These are phyloP conservation scores for Daldinia vernicosa DNA, from an alignment of 495 filamentous ascomycete species.

Conservation along the genomic window DNA sequence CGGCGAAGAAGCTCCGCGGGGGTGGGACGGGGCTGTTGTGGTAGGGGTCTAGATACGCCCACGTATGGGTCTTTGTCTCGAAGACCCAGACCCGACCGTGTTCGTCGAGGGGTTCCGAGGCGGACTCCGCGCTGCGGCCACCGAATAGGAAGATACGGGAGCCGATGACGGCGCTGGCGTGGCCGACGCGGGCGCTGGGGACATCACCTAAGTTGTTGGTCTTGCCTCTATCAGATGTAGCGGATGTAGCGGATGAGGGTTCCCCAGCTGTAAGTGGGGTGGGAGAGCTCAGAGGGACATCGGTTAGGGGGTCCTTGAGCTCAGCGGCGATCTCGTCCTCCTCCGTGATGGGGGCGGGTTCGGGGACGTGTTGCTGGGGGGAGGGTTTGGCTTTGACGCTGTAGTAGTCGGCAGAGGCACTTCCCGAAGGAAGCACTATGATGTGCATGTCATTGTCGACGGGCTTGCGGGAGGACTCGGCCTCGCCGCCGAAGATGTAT, in stretches of 20 bases:
- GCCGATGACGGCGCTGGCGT: slow-evolving; percentile 66
- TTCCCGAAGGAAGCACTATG: slow-evolving; percentile 65
- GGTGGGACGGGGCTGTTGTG: slow-evolving; percentile 50
- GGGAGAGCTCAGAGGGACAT: slow-evolving; percentile 37
- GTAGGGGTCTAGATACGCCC: slow-evolving; percentile 65
- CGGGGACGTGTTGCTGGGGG: slow-evolving; percentile 7
- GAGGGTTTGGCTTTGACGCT: slow-evolving; percentile 57
- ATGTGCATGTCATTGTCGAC: slow-evolving; percentile 76
- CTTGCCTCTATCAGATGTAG: slow-evolving; percentile 41
- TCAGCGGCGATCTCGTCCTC: slow-evolving; percentile 49
- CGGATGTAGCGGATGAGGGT: slow-evolving; percentile 15
- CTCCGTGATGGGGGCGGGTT: slow-evolving; percentile 49
- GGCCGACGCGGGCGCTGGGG: slow-evolving; percentile 63
- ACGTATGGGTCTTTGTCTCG: slow-evolving; percentile 63
- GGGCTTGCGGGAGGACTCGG: slow-evolving; percentile 57
- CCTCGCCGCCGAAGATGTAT: slow-evolving; percentile 75
- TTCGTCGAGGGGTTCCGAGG: slow-evolving; percentile 63
- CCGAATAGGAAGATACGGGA: slow-evolving; percentile 72
- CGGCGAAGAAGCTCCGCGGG: slow-evolving; percentile 58
- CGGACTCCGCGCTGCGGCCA: slow-evolving; percentile 56
- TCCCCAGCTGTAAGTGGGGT: slow-evolving; percentile 5
- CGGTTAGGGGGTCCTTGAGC: slow-evolving; percentile 37
- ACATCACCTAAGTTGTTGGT: slow-evolving; percentile 49
- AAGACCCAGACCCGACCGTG: slow-evolving; percentile 73
- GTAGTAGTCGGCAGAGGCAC: slow-evolving; percentile 65